Base-by-base conservation (phyloP, 257 asterid genomes). In the Rubia yunnanensis region DNA sequence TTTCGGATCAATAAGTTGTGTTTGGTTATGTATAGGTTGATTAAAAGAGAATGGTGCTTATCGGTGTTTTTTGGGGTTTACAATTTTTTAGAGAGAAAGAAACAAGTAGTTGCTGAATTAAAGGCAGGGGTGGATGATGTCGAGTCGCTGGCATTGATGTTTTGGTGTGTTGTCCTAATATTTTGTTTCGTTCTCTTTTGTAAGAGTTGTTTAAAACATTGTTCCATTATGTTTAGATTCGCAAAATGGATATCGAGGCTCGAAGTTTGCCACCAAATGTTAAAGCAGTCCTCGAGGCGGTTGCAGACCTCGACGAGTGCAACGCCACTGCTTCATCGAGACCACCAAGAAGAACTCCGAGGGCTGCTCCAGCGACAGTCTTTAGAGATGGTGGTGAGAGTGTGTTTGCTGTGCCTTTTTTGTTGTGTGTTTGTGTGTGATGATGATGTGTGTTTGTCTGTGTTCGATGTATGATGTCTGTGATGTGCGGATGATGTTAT, bases 221-320 rank as follows among this genome's bases (percentile, higher is more conserved):
- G 66, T 65, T 13, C 65, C 57, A 65, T 68, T 46, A 70, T 76
- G n/a, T 59, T 26, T 82, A 89, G 96, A 83, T 89, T 7, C 75
- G 86, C 58, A 87, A 85, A 75, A 89, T 89, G 96, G 96, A 89
- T 78, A 76, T 86, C 28, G 95, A 89, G 82, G 96, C 95, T 32
- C 88, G 96, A 60, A 70, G 77, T 38, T 80, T 87, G 81, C 95
- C 84, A 75, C 95, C 95, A 64, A 89, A 79, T 67, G 70, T 83
- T 14, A 89, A 74, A 80, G 95, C 86, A 4, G 86, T 83, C 69
- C 95, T 86, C n/a, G n/a, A n/a, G n/a, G n/a, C n/a, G n/a, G n/a
- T n/a, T n/a, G n/a, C n/a, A n/a, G n/a, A n/a, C n/a, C n/a, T n/a
- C n/a, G n/a, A n/a, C n/a, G n/a, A n/a, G n/a, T n/a, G n/a, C n/a